Evolutionary conservation across 208 protist genomes (phyloP), one percentile per base, ranked within the genome.

Genomic region (Phytomonas sp.): DNA sequence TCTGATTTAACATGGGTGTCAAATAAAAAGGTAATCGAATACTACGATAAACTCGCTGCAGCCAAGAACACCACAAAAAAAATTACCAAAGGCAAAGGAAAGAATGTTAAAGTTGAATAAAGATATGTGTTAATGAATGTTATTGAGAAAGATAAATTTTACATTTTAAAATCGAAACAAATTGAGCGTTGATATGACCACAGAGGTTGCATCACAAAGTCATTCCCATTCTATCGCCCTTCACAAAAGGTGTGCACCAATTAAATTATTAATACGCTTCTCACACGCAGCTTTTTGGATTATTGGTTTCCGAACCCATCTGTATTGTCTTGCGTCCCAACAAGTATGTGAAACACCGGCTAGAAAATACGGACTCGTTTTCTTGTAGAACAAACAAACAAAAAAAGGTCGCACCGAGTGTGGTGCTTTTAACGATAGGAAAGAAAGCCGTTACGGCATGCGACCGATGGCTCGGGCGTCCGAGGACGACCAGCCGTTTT

Each of bases 1-100:
- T 45, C 69, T 0, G 74, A 81, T 31, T 71, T 93, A 60, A 75
- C 76, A 63, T 94, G 77, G 61, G 61, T 30, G 30, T 59, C 67
- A 19, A 29, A 45, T 12, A 65, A 76, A 49, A 26, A 31, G 60
- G 64, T 30, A 7, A 16, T 59, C 29, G 60, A 60, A 26, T n/a
- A 31, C 8, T 8, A 60, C 67, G 36, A 64, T 16, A 30, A 77
- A 60, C 36, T 66, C n/a, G 32, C n/a, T 8, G 62, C 34, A 49
- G 71, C 36, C 7, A 71, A 67, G 34, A 34, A 63, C 19, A n/a
- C 32, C 23, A 65, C 2, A 4, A 65, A 19, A 19, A 23, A 65
- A 65, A 37, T 4, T 19, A 4, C 16, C 19, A 65, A 33, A 60
- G 23, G 37, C 33, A 65, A 23, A 12, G 19, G 33, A 26, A 19